Percentiles rank a stretch among this genome's conserved stretches.
Evolutionary conservation across 1,284 basidiomycete species (phyloP).

Genomic region (Malassezia restricta): DNA sequence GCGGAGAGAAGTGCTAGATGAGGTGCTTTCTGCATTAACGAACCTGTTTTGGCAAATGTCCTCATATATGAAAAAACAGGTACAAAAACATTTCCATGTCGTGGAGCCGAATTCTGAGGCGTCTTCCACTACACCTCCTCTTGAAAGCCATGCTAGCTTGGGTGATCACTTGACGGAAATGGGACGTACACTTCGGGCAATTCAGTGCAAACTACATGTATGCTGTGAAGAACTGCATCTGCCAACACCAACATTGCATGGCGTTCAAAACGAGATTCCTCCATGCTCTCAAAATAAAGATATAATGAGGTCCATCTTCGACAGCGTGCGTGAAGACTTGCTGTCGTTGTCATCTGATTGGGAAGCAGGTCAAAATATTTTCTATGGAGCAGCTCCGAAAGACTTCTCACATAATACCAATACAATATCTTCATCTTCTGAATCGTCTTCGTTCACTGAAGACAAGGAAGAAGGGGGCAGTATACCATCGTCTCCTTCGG

Average conservation of each 20-base stretch:
- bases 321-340: conserved; percentile 36
- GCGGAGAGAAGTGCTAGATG: conserved; percentile 3
- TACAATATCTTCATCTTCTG: background rate
- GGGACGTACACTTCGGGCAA: conserved; percentile 33
- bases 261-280: conserved; percentile 2
- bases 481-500: background rate
- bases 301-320: conserved; percentile 18
- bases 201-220: conserved; percentile 41
- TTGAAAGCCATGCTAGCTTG: conserved; percentile 21
- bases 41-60: background rate
- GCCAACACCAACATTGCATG: conserved; percentile 25
- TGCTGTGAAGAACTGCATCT: conserved; percentile 31
- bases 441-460: background rate
- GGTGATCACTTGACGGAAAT: conserved; percentile 29
- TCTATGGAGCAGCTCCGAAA: conserved; percentile 9
- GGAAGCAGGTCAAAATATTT: conserved; percentile 32
- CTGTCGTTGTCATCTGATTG: conserved; percentile 33
- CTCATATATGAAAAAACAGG: background rate
- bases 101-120: background rate
- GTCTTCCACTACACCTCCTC: background rate
- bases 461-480: background rate
- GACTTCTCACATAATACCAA: background rate
- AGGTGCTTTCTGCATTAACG: conserved; percentile 1
- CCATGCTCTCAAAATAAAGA: background rate
- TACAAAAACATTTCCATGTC: background rate